Evolutionary conservation across 192 early-diverging fungal genomes (phyloP), one percentile per base, ranked within the genome.

Genomic region (Backusella parvicylindrica): DNA sequence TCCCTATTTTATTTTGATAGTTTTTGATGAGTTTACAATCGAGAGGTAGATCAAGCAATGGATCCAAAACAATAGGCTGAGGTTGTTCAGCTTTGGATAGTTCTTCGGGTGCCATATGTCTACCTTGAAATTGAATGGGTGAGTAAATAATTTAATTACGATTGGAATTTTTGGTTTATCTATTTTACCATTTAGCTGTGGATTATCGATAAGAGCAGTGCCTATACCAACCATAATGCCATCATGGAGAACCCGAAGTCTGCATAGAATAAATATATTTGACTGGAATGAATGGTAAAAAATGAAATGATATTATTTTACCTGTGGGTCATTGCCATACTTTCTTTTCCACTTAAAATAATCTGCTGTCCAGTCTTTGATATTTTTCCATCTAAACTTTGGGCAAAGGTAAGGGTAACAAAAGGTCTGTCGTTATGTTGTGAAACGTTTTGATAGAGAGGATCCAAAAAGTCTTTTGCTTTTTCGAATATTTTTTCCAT

Each of bases 351-450:
- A 56, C 92, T 94, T 60, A 98, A 80, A n/a, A 86, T 67, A 7
- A 98, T 72, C 70, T 87, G 92, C 26, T 84, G 80, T 31, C 87
- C 84, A 7, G 77, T 76, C 5, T 67, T 76, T 13, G 87, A 88
- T 15, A 98, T 94, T 73, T 89, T 93, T 56, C 92, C 93, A 80
- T 98, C 95, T 30, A 96, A 84, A 74, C 94, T 93, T 81, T 98
- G 96, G 1, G 95, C 95, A 84, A 85, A 98, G 2, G 96, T 98
- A 56, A 98, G 83, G 0, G 95, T 97, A 11, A 95, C 85, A 60
- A 77, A 88, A 9, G 89, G 88, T 16, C 64, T 21, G 1, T 64
- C 49, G 0, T 50, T 32, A 40, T 32, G 37, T 26, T 3, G n/a
- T 2, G 23, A 9, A 38, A 60, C 11, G 7, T 12, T 12, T n/a